Evolutionary conservation across 1,284 basidiomycete genomes (phyloP).

Genomic region (Tilletia setariae): DNA sequence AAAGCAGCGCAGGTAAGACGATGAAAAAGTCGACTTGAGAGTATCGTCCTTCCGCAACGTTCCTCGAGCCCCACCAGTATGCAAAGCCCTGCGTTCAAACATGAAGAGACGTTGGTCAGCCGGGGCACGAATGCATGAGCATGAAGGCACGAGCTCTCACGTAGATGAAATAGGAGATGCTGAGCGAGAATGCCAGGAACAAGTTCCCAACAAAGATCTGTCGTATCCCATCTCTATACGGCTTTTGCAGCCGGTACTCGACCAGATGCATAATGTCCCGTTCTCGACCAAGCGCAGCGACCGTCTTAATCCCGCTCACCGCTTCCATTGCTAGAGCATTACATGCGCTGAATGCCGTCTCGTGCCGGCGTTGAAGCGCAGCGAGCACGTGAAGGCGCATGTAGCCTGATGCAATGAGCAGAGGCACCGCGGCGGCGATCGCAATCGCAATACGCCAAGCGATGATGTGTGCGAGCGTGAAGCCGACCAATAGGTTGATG

Average conservation of each 20-base stretch:
- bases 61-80: constrained; percentile 47
- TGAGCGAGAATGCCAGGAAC: constrained; percentile 38
- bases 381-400: constrained; percentile 43
- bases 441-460: constrained; percentile 44
- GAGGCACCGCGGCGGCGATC: constrained; percentile 40
- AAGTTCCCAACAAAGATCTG: constrained; percentile 40
- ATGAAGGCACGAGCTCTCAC: not conserved
- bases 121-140: not conserved
- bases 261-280: constrained; percentile 39
- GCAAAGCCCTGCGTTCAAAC: constrained; percentile 40
- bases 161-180: constrained; percentile 47
- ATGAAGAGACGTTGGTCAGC: not conserved
- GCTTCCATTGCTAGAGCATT: constrained; percentile 46
- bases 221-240: constrained; percentile 37
- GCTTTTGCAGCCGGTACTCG: constrained; percentile 28
- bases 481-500: constrained; percentile 42
- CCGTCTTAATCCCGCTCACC: constrained; percentile 38
- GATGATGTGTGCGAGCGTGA: constrained; percentile 34
- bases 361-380: constrained; percentile 44
- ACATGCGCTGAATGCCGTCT: constrained; percentile 39
- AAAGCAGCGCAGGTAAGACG: constrained; percentile 43
- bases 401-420: constrained; percentile 40
- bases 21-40: constrained; percentile 44
- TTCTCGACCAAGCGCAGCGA: constrained; percentile 38
- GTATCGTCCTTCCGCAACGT: constrained; percentile 38